Evolutionary conservation across 2,329 filamentous ascomycete genomes (phyloP).

Genomic region (Cercospora sp.): DNA sequence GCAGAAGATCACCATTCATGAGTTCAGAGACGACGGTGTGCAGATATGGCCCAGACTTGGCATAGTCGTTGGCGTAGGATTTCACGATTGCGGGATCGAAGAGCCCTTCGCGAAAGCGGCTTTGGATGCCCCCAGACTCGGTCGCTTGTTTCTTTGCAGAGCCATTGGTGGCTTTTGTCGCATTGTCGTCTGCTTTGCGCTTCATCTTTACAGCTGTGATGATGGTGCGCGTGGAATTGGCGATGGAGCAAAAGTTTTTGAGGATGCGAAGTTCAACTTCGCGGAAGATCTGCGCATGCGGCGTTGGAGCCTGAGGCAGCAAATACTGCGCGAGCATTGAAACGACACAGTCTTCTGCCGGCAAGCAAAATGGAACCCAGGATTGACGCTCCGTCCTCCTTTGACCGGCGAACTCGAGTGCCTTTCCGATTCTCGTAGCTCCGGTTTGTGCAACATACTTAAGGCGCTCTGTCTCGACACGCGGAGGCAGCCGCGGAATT

Average conservation of each 20-base stretch:
- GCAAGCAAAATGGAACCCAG: too few species aligned
- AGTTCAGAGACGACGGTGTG: conserved; percentile 85
- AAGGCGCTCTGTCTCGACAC: too few species aligned
- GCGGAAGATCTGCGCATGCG: neutral
- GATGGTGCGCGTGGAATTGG: neutral
- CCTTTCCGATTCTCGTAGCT: too few species aligned
- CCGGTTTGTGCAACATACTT: too few species aligned
- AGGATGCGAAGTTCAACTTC: neutral
- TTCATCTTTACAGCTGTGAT: conserved; percentile 38
- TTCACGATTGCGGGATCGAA: conserved; percentile 62
- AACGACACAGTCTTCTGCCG: too few species aligned
- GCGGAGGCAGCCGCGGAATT: too few species aligned
- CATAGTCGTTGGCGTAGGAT: conserved; percentile 63
- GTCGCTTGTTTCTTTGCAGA: conserved; percentile 45
- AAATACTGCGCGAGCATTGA: neutral
- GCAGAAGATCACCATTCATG: conserved; percentile 78
- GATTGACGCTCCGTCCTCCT: too few species aligned
- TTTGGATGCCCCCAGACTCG: conserved; percentile 46
- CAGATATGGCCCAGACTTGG: conserved; percentile 73
- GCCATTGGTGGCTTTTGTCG: conserved; percentile 37
- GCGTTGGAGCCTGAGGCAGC: neutral
- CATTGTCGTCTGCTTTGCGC: conserved; percentile 45
- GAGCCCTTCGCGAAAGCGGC: conserved; percentile 65
- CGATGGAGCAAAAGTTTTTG: conserved; percentile 7
- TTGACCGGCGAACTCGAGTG: too few species aligned